Evolutionary conservation across 768 basidiomycete genomes (phyloP), one percentile per base, ranked within the genome.

Genomic region (Cantharellus anzutake): DNA sequence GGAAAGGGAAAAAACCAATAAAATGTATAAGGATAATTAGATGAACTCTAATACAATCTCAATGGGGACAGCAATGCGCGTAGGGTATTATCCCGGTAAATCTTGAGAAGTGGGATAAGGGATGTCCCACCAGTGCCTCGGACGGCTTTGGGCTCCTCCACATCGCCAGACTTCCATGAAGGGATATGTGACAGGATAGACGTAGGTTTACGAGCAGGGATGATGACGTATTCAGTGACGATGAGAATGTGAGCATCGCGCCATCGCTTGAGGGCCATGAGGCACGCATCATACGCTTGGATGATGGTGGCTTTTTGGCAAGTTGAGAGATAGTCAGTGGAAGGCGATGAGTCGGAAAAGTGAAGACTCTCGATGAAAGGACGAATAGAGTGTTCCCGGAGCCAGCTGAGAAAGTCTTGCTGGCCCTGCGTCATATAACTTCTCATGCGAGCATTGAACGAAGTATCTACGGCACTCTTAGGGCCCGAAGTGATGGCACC

Each of bases 111-210:
- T 7, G 78, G 70, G 7, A 88, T 79, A 34, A 97, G 73, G 42
- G 83, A 81, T 62, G 84, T 96, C 2, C 94, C 94, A 39, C 94
- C 94, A 0, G 94, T 98, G 2, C 94, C 94, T 44, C 81, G 78
- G 14, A 80, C 52, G 52, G 52, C 14, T 37, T 11, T 37, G 11
- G 44, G 44, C 44, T 48, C 44, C 11, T 48, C 29, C 11, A 48
- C 11, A 11, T 48, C 44, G 44, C 29, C 44, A 29, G 44, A 11
- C 11, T 29, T 11, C 11, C 11, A 48, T 48, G 11, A 29, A 37
- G 14, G 14, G 11, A 37, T 37, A 7, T 37, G 11, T 29, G 20
- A 29, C 20, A 29, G 20, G 20, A 29, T 29, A 29, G 20, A 29
- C 14, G 11, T 37, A 14, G 35, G 11, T 11, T 7, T 7, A 55